Conservation (phyloP, 768 basidiomycete species). For the Suillus clintonianus region DNA sequence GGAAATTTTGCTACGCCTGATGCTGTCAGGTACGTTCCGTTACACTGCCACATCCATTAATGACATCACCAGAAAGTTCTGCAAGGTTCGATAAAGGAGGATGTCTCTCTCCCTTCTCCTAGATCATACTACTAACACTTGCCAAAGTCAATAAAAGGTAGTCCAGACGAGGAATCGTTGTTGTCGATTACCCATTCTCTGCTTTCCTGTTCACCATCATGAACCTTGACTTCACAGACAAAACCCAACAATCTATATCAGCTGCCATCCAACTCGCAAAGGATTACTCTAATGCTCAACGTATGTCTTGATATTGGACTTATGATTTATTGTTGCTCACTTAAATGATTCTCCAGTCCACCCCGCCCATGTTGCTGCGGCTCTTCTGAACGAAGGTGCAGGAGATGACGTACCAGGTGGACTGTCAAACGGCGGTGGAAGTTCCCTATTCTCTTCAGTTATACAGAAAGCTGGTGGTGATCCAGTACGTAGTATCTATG, state of each 20-base stretch:
- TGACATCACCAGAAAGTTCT: constrained; percentile 5
- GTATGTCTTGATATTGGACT: constrained; percentile 39
- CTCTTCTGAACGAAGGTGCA: constrained; percentile 71
- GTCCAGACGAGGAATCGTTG: not conserved
- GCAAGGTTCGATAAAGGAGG: constrained; percentile 3
- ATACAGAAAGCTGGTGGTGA: constrained; percentile 86
- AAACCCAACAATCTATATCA: constrained; percentile 67
- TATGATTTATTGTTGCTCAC: not conserved
- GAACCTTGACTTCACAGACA: constrained; percentile 85
- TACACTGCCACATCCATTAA: not conserved
- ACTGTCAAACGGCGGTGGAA: constrained; percentile 25
- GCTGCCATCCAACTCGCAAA: constrained; percentile 80
- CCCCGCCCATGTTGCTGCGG: constrained; percentile 82
- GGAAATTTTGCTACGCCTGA: not conserved
- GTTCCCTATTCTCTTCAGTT: constrained; percentile 75
- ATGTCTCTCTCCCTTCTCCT: not conserved
- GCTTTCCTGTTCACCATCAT: constrained; percentile 16
- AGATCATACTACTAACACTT: not conserved
- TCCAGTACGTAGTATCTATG: constrained; percentile 54
- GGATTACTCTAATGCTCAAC: constrained; percentile 82
- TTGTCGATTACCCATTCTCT: not conserved
- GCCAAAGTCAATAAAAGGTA: not conserved
- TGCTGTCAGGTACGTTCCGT: not conserved
- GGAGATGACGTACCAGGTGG: constrained; percentile 37
- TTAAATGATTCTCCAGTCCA: constrained; percentile 49